Conservation (phyloP, 306 rosid genomes). For the Dalbergia cultrata region DNA sequence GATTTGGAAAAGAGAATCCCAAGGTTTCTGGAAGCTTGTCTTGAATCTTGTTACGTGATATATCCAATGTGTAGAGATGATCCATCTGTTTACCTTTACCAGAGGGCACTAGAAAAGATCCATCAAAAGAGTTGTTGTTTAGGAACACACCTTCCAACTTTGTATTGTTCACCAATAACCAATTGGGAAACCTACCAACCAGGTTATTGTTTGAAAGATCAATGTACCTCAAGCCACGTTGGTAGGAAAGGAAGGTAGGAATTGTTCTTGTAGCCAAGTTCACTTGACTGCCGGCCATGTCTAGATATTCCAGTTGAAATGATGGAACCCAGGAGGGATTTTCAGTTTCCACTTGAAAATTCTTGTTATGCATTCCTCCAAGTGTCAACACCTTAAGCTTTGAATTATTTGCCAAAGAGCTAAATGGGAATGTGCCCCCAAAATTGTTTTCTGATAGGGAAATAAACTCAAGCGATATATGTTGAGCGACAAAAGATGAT, state of each 20-base stretch:
- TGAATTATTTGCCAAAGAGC: slow-evolving; percentile 13
- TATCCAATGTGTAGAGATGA: background rate
- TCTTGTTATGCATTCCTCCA: background rate
- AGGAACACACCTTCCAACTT: background rate
- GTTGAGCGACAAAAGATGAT: background rate
- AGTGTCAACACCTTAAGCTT: background rate
- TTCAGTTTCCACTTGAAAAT: slow-evolving; percentile 46
- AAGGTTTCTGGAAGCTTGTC: slow-evolving; percentile 19
- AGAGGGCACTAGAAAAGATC: background rate
- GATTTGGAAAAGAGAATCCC: slow-evolving; percentile 10
- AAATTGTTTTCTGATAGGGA: background rate
- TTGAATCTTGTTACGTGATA: slow-evolving; percentile 3
- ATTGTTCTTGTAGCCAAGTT: background rate
- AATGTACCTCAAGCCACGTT: background rate
- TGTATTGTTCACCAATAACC: slow-evolving; percentile 41
- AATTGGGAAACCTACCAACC: slow-evolving; percentile 28
- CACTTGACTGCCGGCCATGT: background rate
- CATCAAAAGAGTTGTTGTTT: background rate
- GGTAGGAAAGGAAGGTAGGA: slow-evolving; percentile 31
- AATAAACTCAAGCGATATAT: background rate
- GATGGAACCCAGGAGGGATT: slow-evolving; percentile 4
- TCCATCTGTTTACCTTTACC: background rate
- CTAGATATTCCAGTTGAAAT: slow-evolving; percentile 37
- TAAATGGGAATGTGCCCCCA: slow-evolving; percentile 38
- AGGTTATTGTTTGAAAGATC: slow-evolving; percentile 33